Evolutionary conservation across 345 rosid genomes (phyloP).

Genomic region (Moricandia arvensis): DNA sequence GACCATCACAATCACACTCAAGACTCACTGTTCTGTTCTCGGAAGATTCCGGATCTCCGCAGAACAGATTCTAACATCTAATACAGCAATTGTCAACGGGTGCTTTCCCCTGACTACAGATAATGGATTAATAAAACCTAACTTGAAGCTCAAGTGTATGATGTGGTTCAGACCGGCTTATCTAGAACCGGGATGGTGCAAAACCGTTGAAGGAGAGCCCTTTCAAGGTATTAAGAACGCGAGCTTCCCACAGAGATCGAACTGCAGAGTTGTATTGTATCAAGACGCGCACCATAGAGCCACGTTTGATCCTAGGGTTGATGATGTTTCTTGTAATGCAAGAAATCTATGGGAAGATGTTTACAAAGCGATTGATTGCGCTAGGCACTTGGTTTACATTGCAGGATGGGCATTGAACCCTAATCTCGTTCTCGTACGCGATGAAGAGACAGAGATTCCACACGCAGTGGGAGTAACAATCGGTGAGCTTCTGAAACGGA

Average conservation of each 20-base stretch:
- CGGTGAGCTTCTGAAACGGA: conserved; percentile 65
- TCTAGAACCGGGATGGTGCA: conserved; percentile 59
- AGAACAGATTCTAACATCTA: conserved; percentile 40
- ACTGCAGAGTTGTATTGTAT: conserved; percentile 65
- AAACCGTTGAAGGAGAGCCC: conserved; percentile 37
- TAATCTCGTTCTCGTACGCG: conserved; percentile 69
- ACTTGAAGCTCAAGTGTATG: conserved; percentile 58
- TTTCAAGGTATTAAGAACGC: conserved; percentile 66
- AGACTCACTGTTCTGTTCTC: conserved; percentile 62
- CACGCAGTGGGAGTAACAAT: conserved; percentile 66
- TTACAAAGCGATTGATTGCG: conserved; percentile 70
- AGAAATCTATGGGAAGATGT: conserved; percentile 83
- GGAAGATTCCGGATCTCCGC: conserved; percentile 60
- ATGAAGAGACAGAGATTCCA: conserved; percentile 58
- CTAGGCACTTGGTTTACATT: conserved; percentile 73
- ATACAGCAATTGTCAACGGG: conserved; percentile 57
- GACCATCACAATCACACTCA: conserved; percentile 60
- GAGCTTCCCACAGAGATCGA: conserved; percentile 70
- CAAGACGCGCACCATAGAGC: conserved; percentile 72
- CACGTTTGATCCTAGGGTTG: conserved; percentile 52
- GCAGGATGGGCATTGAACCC: conserved; percentile 95
- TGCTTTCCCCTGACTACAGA: conserved; percentile 55
- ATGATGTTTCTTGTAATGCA: conserved; percentile 38
- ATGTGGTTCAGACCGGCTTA: conserved; percentile 86
- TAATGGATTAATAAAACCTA: conserved; percentile 45